Evolutionary conservation across 1,284 basidiomycete genomes (phyloP), one percentile per base, ranked within the genome.

Genomic region (Trichosporon coremiiforme): DNA sequence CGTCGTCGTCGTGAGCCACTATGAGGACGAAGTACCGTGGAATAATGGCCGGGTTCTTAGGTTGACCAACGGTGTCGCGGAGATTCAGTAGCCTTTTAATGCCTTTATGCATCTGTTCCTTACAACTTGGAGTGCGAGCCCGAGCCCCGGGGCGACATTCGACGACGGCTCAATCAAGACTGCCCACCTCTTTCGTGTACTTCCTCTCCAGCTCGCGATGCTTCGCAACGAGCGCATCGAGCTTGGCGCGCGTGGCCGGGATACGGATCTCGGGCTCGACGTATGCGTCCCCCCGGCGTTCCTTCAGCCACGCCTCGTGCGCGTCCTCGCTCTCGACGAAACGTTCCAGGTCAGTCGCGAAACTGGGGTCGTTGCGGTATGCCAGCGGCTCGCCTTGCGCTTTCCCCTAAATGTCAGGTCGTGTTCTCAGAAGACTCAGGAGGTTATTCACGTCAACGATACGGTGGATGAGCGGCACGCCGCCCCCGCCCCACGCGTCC

Each of bases 1-100:
- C 0, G 90, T 93, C 15, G 85, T 96, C 1, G 90, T 93, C 2
- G 88, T 97, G 55, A 92, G 90, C 41, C 94, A 96, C 83, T 94
- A 92, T 88, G 91, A 92, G 75, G 90, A 91, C 55, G 94, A 97
- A 82, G 89, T 94, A 64, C 70, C 73, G 9, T 71, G 70, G 70
- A 66, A 57, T 12, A 15, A 65, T 17, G 74, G 73, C 7, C 74
- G 68, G 64, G 69, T 79, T 8, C 66, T 78, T n/a, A 70, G 72
- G 45, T 72, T 80, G n/a, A 73, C 68, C 10, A 73, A 77, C 13
- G 80, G 80, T 2, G 64, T 66, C 8, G 77, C 75, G 2, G 25
- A 60, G 9, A 68, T 31, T 15, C 22, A 60, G 25, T 60, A 9
- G 25, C 25, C 25, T 25, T 25, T 25, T 25, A 25, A 25, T 25